phyloP scores from a whole-genome alignment of 352 stramenopile species.

The Phytophthora vignae region DNA sequence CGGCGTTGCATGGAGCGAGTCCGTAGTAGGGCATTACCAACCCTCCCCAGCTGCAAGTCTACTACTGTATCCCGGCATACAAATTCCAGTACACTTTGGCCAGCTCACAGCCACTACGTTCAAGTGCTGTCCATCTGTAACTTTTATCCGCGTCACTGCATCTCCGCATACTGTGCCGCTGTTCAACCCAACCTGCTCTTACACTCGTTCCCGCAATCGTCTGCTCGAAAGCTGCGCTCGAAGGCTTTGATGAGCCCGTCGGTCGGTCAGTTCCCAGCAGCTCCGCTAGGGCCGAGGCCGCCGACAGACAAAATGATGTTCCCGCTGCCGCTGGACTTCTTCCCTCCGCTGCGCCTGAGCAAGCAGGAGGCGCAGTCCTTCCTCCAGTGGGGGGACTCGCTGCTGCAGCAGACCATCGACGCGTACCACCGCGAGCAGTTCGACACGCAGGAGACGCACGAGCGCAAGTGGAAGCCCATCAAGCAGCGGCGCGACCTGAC shows the following conservation, averaged over 20 bases:
- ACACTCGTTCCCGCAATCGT: not conserved
- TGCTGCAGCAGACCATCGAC: constrained; percentile 75
- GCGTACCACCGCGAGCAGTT: constrained; percentile 76
- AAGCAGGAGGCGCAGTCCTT: constrained; percentile 57
- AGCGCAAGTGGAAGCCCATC: constrained; percentile 77
- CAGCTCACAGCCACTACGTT: constrained; percentile 1
- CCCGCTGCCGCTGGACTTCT: constrained; percentile 69
- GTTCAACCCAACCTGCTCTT: constrained; percentile 9
- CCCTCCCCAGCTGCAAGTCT: constrained; percentile 15
- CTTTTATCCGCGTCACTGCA: not conserved
- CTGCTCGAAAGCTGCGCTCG: constrained; percentile 15
- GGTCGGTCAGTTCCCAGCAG: constrained; percentile 19
- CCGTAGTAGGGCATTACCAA: constrained; percentile 3
- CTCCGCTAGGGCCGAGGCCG: constrained; percentile 3
- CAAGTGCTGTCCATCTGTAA: constrained; percentile 7
- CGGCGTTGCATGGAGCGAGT: constrained; percentile 5
- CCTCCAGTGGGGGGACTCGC: constrained; percentile 68
- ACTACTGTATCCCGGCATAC: constrained; percentile 22
- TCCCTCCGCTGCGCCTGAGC: constrained; percentile 60
- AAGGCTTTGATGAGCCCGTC: constrained; percentile 19
- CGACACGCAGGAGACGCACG: constrained; percentile 62
- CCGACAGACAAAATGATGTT: constrained; percentile 46
- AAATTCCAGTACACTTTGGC: constrained; percentile 9
- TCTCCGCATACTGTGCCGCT: not conserved
- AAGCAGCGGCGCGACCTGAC: constrained; percentile 70